Percentiles rank a stretch among this genome's conserved stretches.
phyloP scores from a whole-genome alignment of 768 basidiomycete genomes.

The Lactarius indigo region DNA sequence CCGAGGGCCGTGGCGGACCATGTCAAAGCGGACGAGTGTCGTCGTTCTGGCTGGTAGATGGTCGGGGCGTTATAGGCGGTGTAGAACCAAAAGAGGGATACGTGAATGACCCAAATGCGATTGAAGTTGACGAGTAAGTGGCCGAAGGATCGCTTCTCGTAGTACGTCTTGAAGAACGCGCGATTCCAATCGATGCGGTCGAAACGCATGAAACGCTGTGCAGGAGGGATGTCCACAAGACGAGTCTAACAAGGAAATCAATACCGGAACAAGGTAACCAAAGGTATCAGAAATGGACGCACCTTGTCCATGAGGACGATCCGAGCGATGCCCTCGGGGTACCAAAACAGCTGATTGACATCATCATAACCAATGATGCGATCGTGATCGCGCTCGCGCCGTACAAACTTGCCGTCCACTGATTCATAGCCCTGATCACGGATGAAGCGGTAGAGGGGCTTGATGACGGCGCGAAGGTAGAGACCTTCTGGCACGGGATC shows the following conservation, averaged over 20 bases:
- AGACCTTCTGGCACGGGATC: slow-evolving; percentile 94
- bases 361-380: slow-evolving; percentile 98
- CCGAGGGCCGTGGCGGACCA: slow-evolving; percentile 96
- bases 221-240: slow-evolving; percentile 84
- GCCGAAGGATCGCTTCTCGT: slow-evolving; percentile 93
- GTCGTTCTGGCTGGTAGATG: slow-evolving; percentile 55
- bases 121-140: slow-evolving; percentile 99
- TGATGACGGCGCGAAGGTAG: slow-evolving; percentile 87
- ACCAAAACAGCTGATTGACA: slow-evolving; percentile 99
- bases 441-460: slow-evolving; percentile 94
- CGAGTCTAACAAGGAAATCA: slow-evolving; percentile 54
- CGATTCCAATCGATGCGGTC: slow-evolving; percentile 95
- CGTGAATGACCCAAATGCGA: slow-evolving; percentile 97
- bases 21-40: slow-evolving; percentile 70
- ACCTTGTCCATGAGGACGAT: slow-evolving; percentile 90
- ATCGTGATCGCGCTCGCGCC: slow-evolving; percentile 89
- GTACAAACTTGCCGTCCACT: slow-evolving; percentile 89
- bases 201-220: slow-evolving; percentile 95
- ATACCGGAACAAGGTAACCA: not conserved
- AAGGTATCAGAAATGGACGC: not conserved
- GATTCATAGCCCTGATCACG: slow-evolving; percentile 98
- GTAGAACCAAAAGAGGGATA: slow-evolving; percentile 94
- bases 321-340: slow-evolving; percentile 94
- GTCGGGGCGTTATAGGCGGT: slow-evolving; percentile 91
- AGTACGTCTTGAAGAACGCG: slow-evolving; percentile 99